phyloP scores from a whole-genome alignment of 495 filamentous ascomycete species.

The Xylaria nigripes region DNA sequence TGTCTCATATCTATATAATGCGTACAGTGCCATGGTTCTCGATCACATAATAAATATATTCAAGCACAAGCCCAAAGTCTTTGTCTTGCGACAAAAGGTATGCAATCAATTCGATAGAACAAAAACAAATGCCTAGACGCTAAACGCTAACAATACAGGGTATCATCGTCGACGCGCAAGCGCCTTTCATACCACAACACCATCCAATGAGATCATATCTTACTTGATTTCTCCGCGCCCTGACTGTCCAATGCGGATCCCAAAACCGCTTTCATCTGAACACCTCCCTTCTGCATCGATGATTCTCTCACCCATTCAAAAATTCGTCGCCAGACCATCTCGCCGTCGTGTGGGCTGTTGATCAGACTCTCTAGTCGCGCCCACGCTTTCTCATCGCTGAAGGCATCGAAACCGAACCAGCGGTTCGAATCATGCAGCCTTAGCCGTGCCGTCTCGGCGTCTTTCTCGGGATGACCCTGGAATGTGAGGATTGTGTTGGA shows the following conservation, averaged over 20 bases:
- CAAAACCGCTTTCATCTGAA: not conserved
- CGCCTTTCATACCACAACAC: not conserved
- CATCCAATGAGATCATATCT: not conserved
- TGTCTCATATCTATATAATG: no score
- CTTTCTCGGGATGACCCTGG: slow-evolving; percentile 45
- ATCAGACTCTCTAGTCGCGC: slow-evolving; percentile 12
- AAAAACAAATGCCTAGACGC: not conserved
- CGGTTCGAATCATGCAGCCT: slow-evolving; percentile 29
- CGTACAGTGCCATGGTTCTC: no score
- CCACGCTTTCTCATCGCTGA: slow-evolving; percentile 18
- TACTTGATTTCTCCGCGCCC: not conserved
- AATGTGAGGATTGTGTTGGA: slow-evolving; percentile 38
- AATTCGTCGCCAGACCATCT: slow-evolving; percentile 35
- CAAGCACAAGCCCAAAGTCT: no score
- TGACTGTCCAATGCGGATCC: not conserved
- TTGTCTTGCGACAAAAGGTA: no score
- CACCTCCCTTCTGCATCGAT: not conserved
- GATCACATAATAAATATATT: no score
- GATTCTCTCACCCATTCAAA: slow-evolving; percentile 35
- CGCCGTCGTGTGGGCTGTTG: slow-evolving; percentile 33
- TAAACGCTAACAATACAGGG: not conserved
- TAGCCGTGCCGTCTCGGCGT: slow-evolving; percentile 32
- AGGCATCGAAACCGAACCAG: slow-evolving; percentile 34
- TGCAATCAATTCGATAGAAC: not conserved
- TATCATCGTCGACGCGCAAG: not conserved